A percentile compares a stretch with the other conserved stretches of the same genome.
phyloP scores from a whole-genome alignment of 768 basidiomycete genomes.

The Lactifluus piperatus region DNA sequence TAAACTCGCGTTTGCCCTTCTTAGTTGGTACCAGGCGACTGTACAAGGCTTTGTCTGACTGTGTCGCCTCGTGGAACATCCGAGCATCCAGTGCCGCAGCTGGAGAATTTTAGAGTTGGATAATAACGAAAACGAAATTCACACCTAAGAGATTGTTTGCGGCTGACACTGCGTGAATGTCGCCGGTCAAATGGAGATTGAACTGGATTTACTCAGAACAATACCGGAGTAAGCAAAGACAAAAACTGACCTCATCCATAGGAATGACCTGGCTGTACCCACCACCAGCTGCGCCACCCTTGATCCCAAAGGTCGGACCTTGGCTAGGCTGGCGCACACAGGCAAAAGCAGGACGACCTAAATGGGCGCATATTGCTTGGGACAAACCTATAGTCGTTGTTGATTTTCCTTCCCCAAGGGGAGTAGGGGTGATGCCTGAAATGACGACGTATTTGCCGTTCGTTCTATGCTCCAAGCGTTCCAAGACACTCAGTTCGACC shows the following conservation, averaged over 20 bases:
- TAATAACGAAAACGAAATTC: conserved; percentile 10
- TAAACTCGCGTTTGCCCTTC: conserved; percentile 92
- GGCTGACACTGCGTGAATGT: conserved; percentile 96
- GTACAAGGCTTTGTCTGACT: conserved; percentile 91
- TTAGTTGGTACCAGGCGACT: conserved; percentile 84
- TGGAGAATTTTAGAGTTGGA: conserved; percentile 24
- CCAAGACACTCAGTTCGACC: conserved; percentile 82
- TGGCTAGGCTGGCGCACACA: conserved; percentile 98
- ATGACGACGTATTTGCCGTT: conserved; percentile 96
- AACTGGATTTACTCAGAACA: conserved; percentile 44
- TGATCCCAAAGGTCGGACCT: conserved; percentile 98
- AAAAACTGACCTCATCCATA: conserved; percentile 77
- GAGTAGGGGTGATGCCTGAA: conserved; percentile 94
- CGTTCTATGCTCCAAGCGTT: conserved; percentile 75
- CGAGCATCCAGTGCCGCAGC: conserved; percentile 95
- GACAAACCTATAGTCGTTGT: conserved; percentile 96
- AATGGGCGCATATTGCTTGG: conserved; percentile 91
- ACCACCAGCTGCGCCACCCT: conserved; percentile 96
- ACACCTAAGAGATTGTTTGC: conserved; percentile 92
- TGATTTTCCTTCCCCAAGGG: conserved; percentile 96
- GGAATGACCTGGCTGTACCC: conserved; percentile 99
- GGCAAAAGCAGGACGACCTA: conserved; percentile 87
- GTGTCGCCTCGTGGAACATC: conserved; percentile 96
- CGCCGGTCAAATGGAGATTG: conserved; percentile 92
- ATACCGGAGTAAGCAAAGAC: background rate